Conservation (phyloP, 2,329 filamentous ascomycete genomes). For the Scolecobasidium constrictum region DNA sequence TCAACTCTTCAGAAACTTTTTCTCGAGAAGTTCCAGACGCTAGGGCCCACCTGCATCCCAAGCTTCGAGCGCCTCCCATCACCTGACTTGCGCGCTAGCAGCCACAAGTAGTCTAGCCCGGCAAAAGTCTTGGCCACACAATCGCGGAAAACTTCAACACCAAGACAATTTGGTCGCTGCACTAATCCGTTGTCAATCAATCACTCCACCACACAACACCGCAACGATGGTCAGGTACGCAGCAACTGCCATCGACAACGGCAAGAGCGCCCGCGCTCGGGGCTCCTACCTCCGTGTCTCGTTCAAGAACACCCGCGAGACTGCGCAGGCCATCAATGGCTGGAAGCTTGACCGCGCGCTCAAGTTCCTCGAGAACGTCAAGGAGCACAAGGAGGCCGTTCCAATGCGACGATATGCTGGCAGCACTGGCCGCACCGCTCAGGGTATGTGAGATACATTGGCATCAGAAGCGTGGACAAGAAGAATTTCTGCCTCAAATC, state of each 20-base stretch:
- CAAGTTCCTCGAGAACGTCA: constrained; percentile 96
- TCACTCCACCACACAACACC: neutral
- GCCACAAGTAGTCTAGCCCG: too few relatives aligned
- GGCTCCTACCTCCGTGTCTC: constrained; percentile 98
- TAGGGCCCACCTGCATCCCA: neutral
- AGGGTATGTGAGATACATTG: constrained; percentile 54
- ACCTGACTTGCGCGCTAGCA: too few relatives aligned
- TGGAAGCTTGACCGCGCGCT: constrained; percentile 95
- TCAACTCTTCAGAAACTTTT: constrained; percentile 1
- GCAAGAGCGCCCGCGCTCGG: constrained; percentile 94
- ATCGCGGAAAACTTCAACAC: constrained; percentile 1
- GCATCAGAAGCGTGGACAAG: too few relatives aligned
- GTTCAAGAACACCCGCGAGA: constrained; percentile 99
- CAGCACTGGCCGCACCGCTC: constrained; percentile 87
- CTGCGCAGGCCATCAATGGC: constrained; percentile 97
- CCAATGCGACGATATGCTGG: constrained; percentile 97
- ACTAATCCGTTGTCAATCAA: neutral
- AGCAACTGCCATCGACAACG: constrained; percentile 72
- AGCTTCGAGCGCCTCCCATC: neutral
- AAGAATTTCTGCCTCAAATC: too few relatives aligned
- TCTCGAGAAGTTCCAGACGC: neutral
- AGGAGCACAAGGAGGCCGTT: constrained; percentile 93
- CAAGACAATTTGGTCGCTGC: neutral
- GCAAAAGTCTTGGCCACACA: too few relatives aligned
- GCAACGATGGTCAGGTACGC: constrained; percentile 72